These are phyloP conservation scores for Lactarius trivialis DNA, from an alignment of 768 basidiomycete genomes.

Conservation along the genomic window DNA sequence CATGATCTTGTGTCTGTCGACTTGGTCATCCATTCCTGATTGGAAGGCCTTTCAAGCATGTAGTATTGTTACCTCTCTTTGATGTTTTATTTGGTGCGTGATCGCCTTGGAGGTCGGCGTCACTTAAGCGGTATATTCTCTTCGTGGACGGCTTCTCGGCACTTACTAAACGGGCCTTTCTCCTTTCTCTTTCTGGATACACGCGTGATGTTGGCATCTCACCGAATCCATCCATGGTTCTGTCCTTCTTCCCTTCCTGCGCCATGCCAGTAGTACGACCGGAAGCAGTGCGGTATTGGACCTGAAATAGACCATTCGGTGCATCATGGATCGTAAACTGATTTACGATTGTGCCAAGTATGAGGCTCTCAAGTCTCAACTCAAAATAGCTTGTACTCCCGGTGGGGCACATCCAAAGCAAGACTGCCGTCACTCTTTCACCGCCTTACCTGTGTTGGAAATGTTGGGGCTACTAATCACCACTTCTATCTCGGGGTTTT, in stretches of 20 bases:
- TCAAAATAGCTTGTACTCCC: neutral
- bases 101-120: neutral
- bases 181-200: neutral
- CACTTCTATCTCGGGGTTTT: neutral
- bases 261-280: neutral
- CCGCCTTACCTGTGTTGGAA: neutral
- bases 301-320: neutral
- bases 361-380: neutral
- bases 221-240: neutral
- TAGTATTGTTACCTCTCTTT: neutral
- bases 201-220: neutral
- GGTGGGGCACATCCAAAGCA: neutral
- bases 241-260: neutral
- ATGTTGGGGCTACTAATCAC: slow-evolving; percentile 7
- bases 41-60: neutral
- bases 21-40: neutral
- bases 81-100: neutral
- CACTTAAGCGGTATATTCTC: neutral
- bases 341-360: neutral
- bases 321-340: neutral
- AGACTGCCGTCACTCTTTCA: neutral
- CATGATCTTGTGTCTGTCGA: neutral
- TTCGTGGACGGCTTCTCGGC: neutral
- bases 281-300: neutral
- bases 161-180: neutral